Evolutionary conservation across 2,329 filamentous ascomycete species (phyloP).

Genomic region (Colletotrichum sp.): DNA sequence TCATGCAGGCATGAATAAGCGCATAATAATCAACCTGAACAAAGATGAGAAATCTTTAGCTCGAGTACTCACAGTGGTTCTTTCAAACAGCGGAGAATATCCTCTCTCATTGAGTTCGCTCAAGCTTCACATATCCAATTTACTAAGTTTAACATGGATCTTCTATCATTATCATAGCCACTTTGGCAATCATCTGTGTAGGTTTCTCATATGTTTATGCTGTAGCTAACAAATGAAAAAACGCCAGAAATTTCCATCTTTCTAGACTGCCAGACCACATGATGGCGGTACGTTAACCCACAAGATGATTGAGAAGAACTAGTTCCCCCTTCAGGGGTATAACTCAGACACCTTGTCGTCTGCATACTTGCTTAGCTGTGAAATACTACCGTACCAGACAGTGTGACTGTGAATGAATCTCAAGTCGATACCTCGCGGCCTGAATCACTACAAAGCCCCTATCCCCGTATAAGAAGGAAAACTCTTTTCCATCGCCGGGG

Average conservation of each 20-base stretch:
- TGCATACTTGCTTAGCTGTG: not conserved
- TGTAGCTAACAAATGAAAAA: not conserved
- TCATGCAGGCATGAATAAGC: not conserved
- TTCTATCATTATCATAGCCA: not conserved
- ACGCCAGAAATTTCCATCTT: not conserved
- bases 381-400: not conserved
- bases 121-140: not conserved
- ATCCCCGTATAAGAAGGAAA: not conserved
- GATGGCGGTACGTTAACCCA: not conserved
- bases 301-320: not conserved
- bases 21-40: fast-evolving
- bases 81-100: not conserved
- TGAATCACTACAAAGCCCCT: not conserved
- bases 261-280: not conserved
- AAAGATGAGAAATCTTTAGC: not conserved
- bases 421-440: constrained; percentile 47
- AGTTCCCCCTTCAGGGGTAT: not conserved
- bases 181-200: not conserved
- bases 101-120: not conserved
- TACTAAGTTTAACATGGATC: not conserved
- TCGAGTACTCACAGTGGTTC: not conserved
- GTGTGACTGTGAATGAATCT: constrained; percentile 46
- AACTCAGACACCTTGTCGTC: constrained; percentile 41
- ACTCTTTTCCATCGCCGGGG: not conserved
- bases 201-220: not conserved